phyloP scores from a whole-genome alignment of 176 grass and related monocot genomes.

The Zoysia japonica region DNA sequence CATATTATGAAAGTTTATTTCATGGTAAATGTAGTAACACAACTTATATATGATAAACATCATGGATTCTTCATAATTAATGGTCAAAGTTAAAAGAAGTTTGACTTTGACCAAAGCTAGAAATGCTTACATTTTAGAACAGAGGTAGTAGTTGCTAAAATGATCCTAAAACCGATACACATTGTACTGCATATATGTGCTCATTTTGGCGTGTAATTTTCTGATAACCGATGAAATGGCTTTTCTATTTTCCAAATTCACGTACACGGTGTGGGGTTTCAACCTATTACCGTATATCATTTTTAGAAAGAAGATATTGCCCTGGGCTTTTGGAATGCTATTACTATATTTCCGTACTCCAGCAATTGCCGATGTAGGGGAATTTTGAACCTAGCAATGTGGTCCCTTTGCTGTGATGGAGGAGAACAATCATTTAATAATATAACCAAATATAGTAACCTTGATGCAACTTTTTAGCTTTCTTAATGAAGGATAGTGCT shows the following conservation, averaged over 20 bases:
- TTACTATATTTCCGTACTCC: slow-evolving; percentile 2
- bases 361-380: neutral
- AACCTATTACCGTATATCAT: neutral
- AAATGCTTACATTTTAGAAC: no score
- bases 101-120: no score
- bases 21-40: no score
- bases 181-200: slow-evolving; percentile 11
- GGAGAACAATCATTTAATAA: neutral
- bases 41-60: no score
- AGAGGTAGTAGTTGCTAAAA: neutral
- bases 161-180: neutral
- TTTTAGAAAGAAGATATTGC: slow-evolving; percentile 6
- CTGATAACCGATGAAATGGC: neutral
- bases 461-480: neutral
- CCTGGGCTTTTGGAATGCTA: neutral
- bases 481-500: neutral
- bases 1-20: no score
- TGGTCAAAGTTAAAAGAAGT: no score
- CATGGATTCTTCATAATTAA: no score
- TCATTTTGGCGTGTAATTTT: neutral
- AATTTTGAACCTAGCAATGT: slow-evolving; percentile 11
- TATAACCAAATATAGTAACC: neutral
- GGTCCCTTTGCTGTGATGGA: neutral
- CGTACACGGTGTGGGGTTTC: neutral
- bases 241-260: neutral